Evolutionary conservation across 2,329 filamentous ascomycete species (phyloP), one percentile per base, ranked within the genome.

Genomic region (Exophiala spinifera): DNA sequence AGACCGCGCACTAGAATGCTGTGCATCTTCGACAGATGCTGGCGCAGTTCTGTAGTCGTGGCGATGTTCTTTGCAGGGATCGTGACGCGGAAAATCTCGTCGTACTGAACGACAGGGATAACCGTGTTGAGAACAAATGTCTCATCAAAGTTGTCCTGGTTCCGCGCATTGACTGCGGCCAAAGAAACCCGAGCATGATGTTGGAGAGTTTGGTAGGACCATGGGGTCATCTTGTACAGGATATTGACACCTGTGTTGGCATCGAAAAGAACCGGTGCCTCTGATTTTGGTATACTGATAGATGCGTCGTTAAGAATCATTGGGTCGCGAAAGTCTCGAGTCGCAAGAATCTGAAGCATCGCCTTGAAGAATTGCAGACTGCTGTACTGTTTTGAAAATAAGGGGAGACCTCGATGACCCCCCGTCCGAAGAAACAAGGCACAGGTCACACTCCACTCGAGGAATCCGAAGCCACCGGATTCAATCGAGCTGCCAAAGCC

Each of bases 311-410:
- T 64, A 54, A 83, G 65, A 59, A 77, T 57, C 66, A 86, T 79
- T 0, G 88, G 84, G 61, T 82, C 87, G 63, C 82, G 86, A 51
- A 96, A 75, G 65, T 96, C 86, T 34, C 82, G 86, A 1, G 82
- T 80, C 1, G 87, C 84, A 15, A 99, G 75, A 62, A 92, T 94
- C 67, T 96, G 92, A n/a, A 99, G 75, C 1, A 86, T 85, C 2
- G 90, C 91, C 72, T 96, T 97, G 79, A 99, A 96, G 42, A 97
- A 79, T 70, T 97, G 92, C 20, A 92, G 94, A 70, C 87, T 88
- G 74, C 88, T 96, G 64, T 96, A 87, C 6, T 89, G 89, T 4
- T 83, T 78, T 4, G 91, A 90, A 14, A 97, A 78, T 4, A 89
- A 74, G 1, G 87, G 80, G 60, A 84, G 81, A 1, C 88, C 87